Evolutionary conservation across 345 rosid species (phyloP), one percentile per base, ranked within the genome.

Genomic region (Noccaea bulbosa): DNA sequence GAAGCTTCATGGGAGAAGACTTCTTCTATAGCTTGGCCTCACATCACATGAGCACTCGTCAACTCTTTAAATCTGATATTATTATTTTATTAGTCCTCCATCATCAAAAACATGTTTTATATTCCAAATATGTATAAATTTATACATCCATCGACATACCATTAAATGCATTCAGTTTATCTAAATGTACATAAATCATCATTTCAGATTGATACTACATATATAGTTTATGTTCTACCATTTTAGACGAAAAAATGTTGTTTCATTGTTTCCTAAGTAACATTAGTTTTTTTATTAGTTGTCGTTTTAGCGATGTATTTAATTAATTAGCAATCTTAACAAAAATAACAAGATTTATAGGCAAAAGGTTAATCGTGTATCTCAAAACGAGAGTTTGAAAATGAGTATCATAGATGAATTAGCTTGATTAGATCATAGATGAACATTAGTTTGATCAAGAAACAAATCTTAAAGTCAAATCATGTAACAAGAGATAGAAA

Each of bases 1-100:
- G 88, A 85, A 83, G 90, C 80, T 85, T 83, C 87, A 77, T 83
- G 63, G 40, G 47, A 70, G 67, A 70, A 64, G 75, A 76, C 79
- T 70, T 70, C 65, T 69, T 69, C 62, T 54, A 51, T 62, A 34
- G 53, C 40, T 37, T 71, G 33, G 50, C 59, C 59, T 47, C 64
- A 55, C 67, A 70, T 76, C 75, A 70, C 62, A 70, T 70, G 55
- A 70, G 71, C 79, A 76, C 64, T 70, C 79, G 79, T 76, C 79
- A 69, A 76, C 79, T 64, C 71, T 76, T 70, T 64, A 33, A 37
- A 64, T 41, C 49, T 34, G 33, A 48, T 62, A 56, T 41, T 64
- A 58, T 32, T 69, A 39, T 11, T 54, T 62, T 62, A 62, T 16
- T 34, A 60, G 53, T 10, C 62, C 55, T 11, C 34, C 49, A 22